Percentiles rank a stretch among this genome's conserved stretches.
Conservation (phyloP, 768 basidiomycete species). For the Leccinum olivaceopallidum region DNA sequence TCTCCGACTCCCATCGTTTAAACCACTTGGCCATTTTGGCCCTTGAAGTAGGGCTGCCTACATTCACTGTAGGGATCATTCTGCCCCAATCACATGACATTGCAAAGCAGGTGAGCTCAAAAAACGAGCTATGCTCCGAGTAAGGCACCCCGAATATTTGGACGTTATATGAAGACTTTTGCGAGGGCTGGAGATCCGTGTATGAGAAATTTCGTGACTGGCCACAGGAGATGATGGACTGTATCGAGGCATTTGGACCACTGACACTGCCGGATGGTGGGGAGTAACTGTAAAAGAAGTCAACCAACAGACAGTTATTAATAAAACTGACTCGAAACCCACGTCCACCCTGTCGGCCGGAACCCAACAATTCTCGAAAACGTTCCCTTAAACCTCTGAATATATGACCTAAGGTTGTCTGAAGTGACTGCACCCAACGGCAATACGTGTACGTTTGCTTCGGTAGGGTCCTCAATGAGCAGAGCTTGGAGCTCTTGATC, state of each 20-base stretch:
- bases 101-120: slow-evolving; percentile 93
- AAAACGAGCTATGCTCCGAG: slow-evolving; percentile 96
- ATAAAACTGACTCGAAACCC: slow-evolving; percentile 30
- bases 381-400: slow-evolving; percentile 67
- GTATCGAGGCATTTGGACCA: slow-evolving; percentile 61
- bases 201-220: slow-evolving; percentile 70
- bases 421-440: slow-evolving; percentile 74
- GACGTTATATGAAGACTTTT: slow-evolving; percentile 66
- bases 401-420: slow-evolving; percentile 76
- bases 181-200: slow-evolving; percentile 63
- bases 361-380: slow-evolving; percentile 80
- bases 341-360: slow-evolving; percentile 97
- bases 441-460: slow-evolving; percentile 82
- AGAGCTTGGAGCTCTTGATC: slow-evolving; percentile 81
- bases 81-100: slow-evolving; percentile 81
- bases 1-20: slow-evolving; percentile 84
- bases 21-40: slow-evolving; percentile 91
- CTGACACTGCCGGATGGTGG: slow-evolving; percentile 66
- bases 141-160: slow-evolving; percentile 87
- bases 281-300: slow-evolving; percentile 50
- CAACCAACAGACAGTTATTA: neutral
- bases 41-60: slow-evolving; percentile 69
- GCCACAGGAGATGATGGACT: slow-evolving; percentile 65
- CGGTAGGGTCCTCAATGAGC: slow-evolving; percentile 72
- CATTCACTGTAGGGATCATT: slow-evolving; percentile 96